Evolutionary conservation across 441 rosid genomes (phyloP).

Genomic region (Lepidium campestre): DNA sequence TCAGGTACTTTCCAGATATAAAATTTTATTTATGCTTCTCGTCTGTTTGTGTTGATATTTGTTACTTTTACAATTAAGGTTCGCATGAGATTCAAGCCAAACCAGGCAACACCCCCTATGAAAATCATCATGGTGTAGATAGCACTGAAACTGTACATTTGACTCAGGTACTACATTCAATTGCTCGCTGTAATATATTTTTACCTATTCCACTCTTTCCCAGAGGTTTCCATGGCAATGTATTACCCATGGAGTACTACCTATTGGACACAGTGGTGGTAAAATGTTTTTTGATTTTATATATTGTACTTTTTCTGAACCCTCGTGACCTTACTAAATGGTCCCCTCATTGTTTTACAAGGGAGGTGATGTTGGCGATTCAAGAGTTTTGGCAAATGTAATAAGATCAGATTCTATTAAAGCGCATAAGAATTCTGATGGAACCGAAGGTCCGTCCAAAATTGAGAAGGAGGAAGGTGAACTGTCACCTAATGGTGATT

Average conservation of each 20-base stretch:
- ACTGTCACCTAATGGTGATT: conserved; percentile 82
- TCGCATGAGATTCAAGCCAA: conserved; percentile 47
- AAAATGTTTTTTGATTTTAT: neutral
- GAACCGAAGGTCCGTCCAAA: conserved; percentile 45
- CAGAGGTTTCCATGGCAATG: conserved; percentile 4
- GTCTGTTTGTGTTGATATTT: neutral
- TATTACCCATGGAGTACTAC: neutral
- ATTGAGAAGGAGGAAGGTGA: conserved; percentile 97
- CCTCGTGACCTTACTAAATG: conserved; percentile 10
- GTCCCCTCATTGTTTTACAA: conserved; percentile 23
- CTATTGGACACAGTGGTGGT: neutral
- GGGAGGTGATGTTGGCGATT: conserved; percentile 43
- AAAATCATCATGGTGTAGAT: conserved; percentile 8
- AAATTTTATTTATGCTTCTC: neutral
- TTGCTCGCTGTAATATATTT: neutral
- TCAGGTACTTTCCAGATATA: neutral
- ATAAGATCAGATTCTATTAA: conserved; percentile 27
- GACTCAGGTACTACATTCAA: conserved; percentile 16
- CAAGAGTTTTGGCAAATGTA: conserved; percentile 46
- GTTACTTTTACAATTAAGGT: neutral
- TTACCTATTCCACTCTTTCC: neutral
- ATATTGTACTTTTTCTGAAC: conserved; percentile 31
- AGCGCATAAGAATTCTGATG: conserved; percentile 38
- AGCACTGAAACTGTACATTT: conserved; percentile 8
- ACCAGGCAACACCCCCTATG: conserved; percentile 12